Percentiles rank a stretch among this genome's conserved stretches.
Conservation (phyloP, 257 asterid genomes). For the Ballota nigra region DNA sequence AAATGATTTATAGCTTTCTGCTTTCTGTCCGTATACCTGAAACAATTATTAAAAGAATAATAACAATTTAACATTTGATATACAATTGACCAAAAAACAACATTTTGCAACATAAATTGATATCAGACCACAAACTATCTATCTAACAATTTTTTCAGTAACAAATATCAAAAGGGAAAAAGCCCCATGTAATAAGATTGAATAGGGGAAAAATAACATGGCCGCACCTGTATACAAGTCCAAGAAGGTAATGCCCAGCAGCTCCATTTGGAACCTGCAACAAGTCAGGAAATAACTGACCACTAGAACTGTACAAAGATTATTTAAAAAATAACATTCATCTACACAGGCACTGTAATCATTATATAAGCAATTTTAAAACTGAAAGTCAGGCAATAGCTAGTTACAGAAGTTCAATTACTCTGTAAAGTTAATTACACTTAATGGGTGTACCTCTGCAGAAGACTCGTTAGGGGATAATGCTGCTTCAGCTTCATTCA, state of each 20-base stretch:
- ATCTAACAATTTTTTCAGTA: background rate
- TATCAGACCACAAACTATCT: conserved; percentile 7
- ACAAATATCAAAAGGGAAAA: background rate
- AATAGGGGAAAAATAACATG: conserved; percentile 12
- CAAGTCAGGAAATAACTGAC: conserved; percentile 19
- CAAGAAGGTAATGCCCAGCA: conserved; percentile 95
- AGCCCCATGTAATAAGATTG: background rate
- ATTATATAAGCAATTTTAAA: conserved; percentile 3
- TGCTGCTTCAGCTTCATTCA: conserved; percentile 84
- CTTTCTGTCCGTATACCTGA: conserved; percentile 91
- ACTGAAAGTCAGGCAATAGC: background rate
- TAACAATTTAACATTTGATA: conserved; percentile 17
- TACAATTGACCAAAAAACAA: conserved; percentile 3
- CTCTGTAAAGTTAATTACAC: background rate
- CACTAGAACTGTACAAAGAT: conserved; percentile 18
- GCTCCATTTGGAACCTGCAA: conserved; percentile 98
- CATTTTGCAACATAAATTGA: background rate
- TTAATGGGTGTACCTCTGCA: conserved; percentile 54
- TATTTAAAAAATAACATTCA: conserved; percentile 5
- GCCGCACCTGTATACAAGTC: conserved; percentile 85
- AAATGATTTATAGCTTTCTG: conserved; percentile 84
- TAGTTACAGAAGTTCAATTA: background rate
- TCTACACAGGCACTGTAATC: conserved; percentile 1
- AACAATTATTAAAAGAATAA: conserved; percentile 21
- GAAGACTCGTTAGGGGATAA: conserved; percentile 68